phyloP scores from a whole-genome alignment of 2,329 filamentous ascomycete genomes.

The Sporothrix luriei region DNA sequence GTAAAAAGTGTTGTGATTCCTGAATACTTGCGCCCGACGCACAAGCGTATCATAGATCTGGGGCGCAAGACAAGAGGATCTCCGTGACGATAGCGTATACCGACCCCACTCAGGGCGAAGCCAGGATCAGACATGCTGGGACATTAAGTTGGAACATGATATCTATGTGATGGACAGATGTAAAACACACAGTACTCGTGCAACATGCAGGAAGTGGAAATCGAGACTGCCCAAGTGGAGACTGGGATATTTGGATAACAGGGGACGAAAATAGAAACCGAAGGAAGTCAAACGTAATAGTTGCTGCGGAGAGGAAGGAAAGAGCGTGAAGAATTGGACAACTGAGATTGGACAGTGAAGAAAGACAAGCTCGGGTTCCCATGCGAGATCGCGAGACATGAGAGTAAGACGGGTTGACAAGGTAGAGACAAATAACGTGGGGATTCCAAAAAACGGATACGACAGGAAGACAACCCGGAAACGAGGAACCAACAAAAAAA shows the following conservation, averaged over 20 bases:
- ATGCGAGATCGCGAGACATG: not conserved
- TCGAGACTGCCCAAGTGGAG: no score
- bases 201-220: not conserved
- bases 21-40: not conserved
- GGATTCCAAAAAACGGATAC: not conserved
- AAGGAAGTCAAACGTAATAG: not conserved
- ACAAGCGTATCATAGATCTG: not conserved
- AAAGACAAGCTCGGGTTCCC: constrained; percentile 1
- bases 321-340: not conserved
- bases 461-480: not conserved
- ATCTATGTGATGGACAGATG: not conserved
- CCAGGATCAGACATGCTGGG: not conserved
- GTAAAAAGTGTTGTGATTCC: not conserved
- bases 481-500: not conserved
- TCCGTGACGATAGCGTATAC: not conserved
- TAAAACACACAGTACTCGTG: no score
- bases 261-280: constrained; percentile 2
- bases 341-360: not conserved
- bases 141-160: not conserved
- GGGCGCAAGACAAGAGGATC: not conserved
- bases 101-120: constrained; percentile 11
- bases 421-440: not conserved
- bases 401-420: constrained; percentile 11
- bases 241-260: not conserved
- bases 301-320: not conserved